Percentiles rank a stretch among this genome's conserved stretches.
Conservation (phyloP, 352 stramenopile genomes). For the Globisporangium perplexum region DNA sequence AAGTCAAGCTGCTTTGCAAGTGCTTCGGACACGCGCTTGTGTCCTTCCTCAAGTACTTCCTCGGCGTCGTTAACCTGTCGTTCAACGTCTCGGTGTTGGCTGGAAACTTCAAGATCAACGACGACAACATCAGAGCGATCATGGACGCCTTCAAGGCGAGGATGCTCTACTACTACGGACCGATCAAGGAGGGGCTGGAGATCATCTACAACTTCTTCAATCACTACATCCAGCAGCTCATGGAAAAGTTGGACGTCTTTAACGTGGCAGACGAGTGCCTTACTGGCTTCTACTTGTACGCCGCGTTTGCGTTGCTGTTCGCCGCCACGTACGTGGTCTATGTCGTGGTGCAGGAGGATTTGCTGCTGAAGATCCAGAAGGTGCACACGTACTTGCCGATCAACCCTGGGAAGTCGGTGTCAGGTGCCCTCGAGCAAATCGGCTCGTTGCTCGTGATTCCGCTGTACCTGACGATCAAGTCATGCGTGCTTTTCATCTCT, state of each 20-base stretch:
- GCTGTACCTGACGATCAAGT: conserved; percentile 51
- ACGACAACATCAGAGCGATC: conserved; percentile 9
- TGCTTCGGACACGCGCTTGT: conserved; percentile 18
- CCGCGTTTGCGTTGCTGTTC: conserved; percentile 25
- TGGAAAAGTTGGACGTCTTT: conserved; percentile 25
- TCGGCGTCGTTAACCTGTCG: conserved; percentile 45
- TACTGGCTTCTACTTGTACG: conserved; percentile 33
- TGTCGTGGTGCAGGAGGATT: conserved; percentile 53
- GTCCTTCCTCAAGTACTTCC: conserved; percentile 37
- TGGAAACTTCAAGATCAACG: conserved; percentile 25
- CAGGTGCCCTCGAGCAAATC: conserved; percentile 34
- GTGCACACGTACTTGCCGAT: conserved; percentile 34
- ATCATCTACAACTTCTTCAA: conserved; percentile 32
- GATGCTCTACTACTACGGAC: conserved; percentile 20
- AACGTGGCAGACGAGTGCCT: conserved; percentile 25
- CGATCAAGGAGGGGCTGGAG: conserved; percentile 18
- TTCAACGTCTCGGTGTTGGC: conserved; percentile 56
- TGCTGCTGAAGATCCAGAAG: conserved; percentile 52
- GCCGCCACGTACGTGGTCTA: conserved; percentile 40
- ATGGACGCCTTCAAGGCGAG: conserved; percentile 16
- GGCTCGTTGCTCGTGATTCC: conserved; percentile 47
- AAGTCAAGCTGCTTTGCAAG: conserved; percentile 26
- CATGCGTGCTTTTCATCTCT: conserved; percentile 52
- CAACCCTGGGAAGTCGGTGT: conserved; percentile 24
- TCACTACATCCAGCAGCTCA: conserved; percentile 25